Percentiles rank a stretch among this genome's conserved stretches.
phyloP scores from a whole-genome alignment of 2,329 filamentous ascomycete species.

The Ascochyta koolunga region DNA sequence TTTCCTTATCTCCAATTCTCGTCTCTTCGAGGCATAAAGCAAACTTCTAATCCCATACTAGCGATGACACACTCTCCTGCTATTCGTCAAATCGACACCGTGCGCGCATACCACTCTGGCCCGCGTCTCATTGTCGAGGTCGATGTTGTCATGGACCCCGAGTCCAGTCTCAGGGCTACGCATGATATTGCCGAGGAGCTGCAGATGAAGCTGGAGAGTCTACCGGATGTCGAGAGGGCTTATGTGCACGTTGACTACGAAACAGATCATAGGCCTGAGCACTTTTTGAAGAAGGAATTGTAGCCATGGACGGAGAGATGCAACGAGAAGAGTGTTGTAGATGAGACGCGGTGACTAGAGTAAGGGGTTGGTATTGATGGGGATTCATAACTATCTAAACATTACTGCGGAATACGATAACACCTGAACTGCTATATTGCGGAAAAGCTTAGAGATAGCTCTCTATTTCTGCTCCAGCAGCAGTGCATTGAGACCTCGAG shows the following conservation, averaged over 20 bases:
- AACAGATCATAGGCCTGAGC: conserved; percentile 92
- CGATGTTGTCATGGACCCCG: conserved; percentile 89
- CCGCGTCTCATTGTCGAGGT: conserved; percentile 91
- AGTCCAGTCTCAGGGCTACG: conserved; percentile 71
- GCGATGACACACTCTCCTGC: conserved; percentile 81
- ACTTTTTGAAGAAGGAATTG: conserved; percentile 69
- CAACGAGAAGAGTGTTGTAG: not conserved
- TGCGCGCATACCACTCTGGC: conserved; percentile 90
- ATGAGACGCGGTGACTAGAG: not conserved
- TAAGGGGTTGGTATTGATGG: not conserved
- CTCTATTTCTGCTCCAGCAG: too few relatives aligned
- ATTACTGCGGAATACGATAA: too few relatives aligned
- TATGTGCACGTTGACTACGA: conserved; percentile 99
- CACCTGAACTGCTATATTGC: too few relatives aligned
- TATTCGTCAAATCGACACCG: conserved; percentile 90
- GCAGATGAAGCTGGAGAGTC: conserved; percentile 89
- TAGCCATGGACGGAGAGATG: conserved; percentile 33
- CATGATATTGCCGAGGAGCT: conserved; percentile 94
- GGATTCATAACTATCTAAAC: too few relatives aligned
- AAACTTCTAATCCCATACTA: conserved; percentile 25
- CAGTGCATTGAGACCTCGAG: too few relatives aligned
- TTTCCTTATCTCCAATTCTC: not conserved
- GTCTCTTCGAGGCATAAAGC: not conserved
- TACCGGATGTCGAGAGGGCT: conserved; percentile 89
- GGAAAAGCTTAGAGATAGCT: too few relatives aligned